Conservation (phyloP, 2,329 filamentous ascomycete genomes). For the Colletotrichum theobromicola region DNA sequence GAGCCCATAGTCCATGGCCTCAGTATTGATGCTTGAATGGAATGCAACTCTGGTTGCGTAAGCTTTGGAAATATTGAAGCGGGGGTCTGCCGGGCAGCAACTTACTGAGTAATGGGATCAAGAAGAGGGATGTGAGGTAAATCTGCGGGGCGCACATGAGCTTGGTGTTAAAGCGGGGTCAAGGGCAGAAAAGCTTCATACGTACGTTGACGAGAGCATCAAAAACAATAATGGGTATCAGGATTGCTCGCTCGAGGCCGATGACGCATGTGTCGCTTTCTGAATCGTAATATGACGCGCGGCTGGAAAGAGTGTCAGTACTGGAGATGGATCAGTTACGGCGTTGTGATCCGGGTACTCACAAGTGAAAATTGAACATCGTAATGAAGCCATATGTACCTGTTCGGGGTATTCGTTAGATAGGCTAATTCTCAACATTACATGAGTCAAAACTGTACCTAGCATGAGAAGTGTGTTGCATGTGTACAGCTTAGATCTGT, state of each 20-base stretch:
- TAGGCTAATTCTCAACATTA: fast-evolving
- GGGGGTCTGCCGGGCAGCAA: neutral
- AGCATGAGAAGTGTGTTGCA: neutral
- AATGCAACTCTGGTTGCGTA: neutral
- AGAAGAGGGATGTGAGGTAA: conserved; percentile 1
- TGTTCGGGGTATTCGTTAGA: neutral
- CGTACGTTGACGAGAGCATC: neutral
- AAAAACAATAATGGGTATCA: neutral
- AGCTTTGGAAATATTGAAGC: neutral
- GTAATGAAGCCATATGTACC: neutral
- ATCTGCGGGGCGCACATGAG: neutral
- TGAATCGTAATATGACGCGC: neutral
- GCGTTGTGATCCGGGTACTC: neutral
- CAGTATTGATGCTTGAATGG: neutral
- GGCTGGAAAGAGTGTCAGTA: neutral
- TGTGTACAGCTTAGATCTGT: neutral
- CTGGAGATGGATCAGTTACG: neutral
- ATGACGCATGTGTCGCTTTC: neutral
- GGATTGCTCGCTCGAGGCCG: neutral
- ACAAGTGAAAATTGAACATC: neutral
- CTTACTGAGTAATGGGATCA: neutral
- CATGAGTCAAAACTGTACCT: neutral
- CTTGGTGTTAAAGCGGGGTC: neutral
- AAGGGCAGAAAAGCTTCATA: neutral
- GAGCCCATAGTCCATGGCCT: neutral